Evolutionary conservation across 2,329 filamentous ascomycete species (phyloP), one percentile per base, ranked within the genome.

Genomic region (Sporothrix brasiliensis): DNA sequence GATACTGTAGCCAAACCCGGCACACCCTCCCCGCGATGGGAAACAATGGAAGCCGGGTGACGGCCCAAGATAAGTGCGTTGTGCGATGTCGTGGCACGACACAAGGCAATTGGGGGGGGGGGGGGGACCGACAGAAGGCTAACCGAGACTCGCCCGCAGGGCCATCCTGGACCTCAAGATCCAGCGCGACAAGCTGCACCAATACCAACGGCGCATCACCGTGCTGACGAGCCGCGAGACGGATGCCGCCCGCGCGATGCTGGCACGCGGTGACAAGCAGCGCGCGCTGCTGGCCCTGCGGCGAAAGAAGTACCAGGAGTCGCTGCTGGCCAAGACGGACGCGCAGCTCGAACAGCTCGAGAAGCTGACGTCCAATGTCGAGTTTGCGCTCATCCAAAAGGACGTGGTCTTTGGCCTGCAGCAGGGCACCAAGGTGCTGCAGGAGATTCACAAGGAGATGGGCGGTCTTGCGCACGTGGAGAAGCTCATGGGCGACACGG

Each of bases 161-260:
- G 94, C 94, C 72, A 97, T 98, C 81, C 91, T 98, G 77, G 94
- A 98, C 82, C 91, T 98, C 83, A 98, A 98, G 84, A 93, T 89
- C 81, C 94, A 98, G 83, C 94, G 95, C 80, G 95, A 99, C 85
- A 96, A 93, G 80, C 90, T 99, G 3, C 94, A 96, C 77, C 93
- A 97, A 80, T 98, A 98, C 83, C 94, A 97, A 81, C 91, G 91
- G 77, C 91, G 92, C 77, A 95, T 99, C 78, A 91, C 89, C 49
- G 85, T 92, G 67, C 88, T 99, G 50, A 97, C 94, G 7, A 87
- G 90, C 78, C 91, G 91, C 74, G 94, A 99, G 82, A 97, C 91
- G 65, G 91, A 89, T 60, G 91, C 97, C 71, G 94, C 95, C 27
- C 89, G 88, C 75, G 87, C 92, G 82, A 94, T 96, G 82, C 86